Evolutionary conservation across 352 stramenopile species (phyloP).

Genomic region (Pythium guiyangense): DNA sequence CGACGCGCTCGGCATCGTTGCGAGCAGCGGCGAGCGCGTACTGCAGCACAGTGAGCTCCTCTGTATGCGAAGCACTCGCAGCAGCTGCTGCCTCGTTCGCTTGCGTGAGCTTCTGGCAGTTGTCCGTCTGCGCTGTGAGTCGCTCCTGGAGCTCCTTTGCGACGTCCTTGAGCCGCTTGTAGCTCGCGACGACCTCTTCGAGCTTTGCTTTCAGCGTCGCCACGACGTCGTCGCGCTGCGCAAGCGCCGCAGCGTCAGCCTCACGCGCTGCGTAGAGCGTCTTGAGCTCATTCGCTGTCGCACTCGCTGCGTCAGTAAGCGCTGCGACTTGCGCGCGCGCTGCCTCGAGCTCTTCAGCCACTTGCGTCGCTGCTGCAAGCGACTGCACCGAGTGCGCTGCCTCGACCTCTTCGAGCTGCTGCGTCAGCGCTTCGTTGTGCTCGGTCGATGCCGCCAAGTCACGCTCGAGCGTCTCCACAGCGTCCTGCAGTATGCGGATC

Average conservation of each 20-base stretch:
- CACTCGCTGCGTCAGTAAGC: slow-evolving; percentile 14
- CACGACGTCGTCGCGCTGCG: slow-evolving; percentile 45
- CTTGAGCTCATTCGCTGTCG: slow-evolving; percentile 14
- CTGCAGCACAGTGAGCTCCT: slow-evolving; percentile 26
- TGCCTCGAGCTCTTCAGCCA: slow-evolving; percentile 14
- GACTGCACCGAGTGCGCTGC: slow-evolving; percentile 15
- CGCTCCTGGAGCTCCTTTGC: slow-evolving; percentile 41
- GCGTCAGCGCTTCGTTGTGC: background rate
- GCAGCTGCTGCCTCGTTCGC: slow-evolving; percentile 20
- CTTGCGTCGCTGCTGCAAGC: slow-evolving; percentile 8
- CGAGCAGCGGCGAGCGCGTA: slow-evolving; percentile 22
- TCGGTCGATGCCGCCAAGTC: background rate
- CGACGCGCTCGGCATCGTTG: slow-evolving; percentile 10
- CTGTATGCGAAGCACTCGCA: slow-evolving; percentile 22
- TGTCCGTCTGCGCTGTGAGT: slow-evolving; percentile 21
- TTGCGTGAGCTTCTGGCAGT: slow-evolving; percentile 14
- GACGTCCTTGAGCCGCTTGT: slow-evolving; percentile 51
- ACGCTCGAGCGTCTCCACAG: background rate
- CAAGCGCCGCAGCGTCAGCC: slow-evolving; percentile 4
- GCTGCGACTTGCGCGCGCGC: slow-evolving; percentile 20
- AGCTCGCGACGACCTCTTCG: slow-evolving; percentile 55
- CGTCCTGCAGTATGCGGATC: background rate
- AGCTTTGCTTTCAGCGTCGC: slow-evolving; percentile 49
- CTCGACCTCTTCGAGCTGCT: slow-evolving; percentile 6
- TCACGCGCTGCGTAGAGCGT: slow-evolving; percentile 8